Base-by-base conservation (phyloP, 2,329 filamentous ascomycete genomes). In the Fusarium annulatum region DNA sequence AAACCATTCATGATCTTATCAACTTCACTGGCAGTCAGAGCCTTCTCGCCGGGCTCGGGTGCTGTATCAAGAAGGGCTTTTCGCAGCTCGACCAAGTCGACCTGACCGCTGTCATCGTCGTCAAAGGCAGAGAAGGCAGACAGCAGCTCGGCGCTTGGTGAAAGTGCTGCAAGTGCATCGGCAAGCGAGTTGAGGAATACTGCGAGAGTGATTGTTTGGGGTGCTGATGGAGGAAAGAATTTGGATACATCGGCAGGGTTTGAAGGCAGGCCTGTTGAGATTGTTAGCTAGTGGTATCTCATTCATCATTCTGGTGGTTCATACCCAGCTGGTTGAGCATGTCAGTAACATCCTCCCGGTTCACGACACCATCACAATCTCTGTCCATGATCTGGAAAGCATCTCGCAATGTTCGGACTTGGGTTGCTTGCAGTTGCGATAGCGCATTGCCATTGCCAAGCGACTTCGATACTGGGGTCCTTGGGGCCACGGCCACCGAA, bases 51-150 rank as follows among this genome's bases (percentile, higher is more conserved):
- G 0, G 89, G 87, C 75, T 97, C 94, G 0, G 94, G 94, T 1
- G 91, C 90, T 2, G 95, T 97, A 74, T 95, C 89, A 45, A 98
- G 83, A 49, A 99, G 82, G 1, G 96, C 94, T 76, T 96, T 94
- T 51, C 93, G 90, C 71, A 99, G 84, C 81, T 97, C 94, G 1
- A 85, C 88, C 26, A 97, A 84, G 79, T 98, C 95, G 43, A 98
- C 91, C 82, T 98, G 95, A 7, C 96, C 96, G 77, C 93, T 96
- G 80, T 99, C 96, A 72, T 97, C 95, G 71, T 97, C 94, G 79
- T 99, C 96, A 80, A 98, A 98, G 0, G 96, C 96, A 5, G 94
- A 94, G 76, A 99, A 96, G 0, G 96, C 96, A 3, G 95, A 96
- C 26, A 94, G 85, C 15, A 99, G 88, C 80, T 99, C 96, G 21